Percentiles rank a stretch among this genome's conserved stretches.
Conservation (phyloP, 2,329 filamentous ascomycete species). For the Chaetomiaceae sp. region DNA sequence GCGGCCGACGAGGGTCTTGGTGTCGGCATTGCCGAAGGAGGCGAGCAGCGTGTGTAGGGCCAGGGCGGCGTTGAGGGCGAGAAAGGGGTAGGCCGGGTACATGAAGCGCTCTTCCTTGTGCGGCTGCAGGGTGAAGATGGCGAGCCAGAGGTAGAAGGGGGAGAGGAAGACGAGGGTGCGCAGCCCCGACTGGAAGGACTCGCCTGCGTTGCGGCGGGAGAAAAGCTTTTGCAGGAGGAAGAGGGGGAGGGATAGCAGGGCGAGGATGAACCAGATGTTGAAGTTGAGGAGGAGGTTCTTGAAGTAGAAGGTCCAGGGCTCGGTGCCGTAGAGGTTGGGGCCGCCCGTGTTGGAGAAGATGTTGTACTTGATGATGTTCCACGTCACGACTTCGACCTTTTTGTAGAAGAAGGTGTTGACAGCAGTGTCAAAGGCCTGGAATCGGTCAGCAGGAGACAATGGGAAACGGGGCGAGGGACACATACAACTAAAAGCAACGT, state of each 20-base stretch:
- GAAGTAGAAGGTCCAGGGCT: conserved; percentile 96
- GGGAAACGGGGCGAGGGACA: conserved; percentile 14
- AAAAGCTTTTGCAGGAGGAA: conserved; percentile 68
- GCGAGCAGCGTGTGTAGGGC: conserved; percentile 75
- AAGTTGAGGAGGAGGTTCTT: conserved; percentile 91
- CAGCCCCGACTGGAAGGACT: conserved; percentile 59
- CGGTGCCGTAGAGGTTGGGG: conserved; percentile 89
- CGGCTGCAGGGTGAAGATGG: conserved; percentile 84
- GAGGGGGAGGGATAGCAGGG: conserved; percentile 68
- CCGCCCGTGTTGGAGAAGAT: conserved; percentile 79
- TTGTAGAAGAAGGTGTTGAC: conserved; percentile 85
- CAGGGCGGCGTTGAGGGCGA: conserved; percentile 84
- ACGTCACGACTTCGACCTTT: conserved; percentile 69
- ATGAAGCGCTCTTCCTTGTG: conserved; percentile 99
- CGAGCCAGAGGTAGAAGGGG: conserved; percentile 93
- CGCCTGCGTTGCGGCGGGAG: conserved; percentile 54
- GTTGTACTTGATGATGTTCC: conserved; percentile 96
- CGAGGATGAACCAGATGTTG: conserved; percentile 87
- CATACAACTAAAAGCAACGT: conserved; percentile 67
- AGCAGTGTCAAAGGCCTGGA: conserved; percentile 62
- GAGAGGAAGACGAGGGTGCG: conserved; percentile 72
- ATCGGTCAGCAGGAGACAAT: conserved; percentile 19
- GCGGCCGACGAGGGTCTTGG: conserved; percentile 62
- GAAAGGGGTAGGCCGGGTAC: conserved; percentile 91
- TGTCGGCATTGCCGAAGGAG: conserved; percentile 66